Base-by-base conservation (phyloP, 176 grass and related monocot genomes). In the Panicum miliaceum region DNA sequence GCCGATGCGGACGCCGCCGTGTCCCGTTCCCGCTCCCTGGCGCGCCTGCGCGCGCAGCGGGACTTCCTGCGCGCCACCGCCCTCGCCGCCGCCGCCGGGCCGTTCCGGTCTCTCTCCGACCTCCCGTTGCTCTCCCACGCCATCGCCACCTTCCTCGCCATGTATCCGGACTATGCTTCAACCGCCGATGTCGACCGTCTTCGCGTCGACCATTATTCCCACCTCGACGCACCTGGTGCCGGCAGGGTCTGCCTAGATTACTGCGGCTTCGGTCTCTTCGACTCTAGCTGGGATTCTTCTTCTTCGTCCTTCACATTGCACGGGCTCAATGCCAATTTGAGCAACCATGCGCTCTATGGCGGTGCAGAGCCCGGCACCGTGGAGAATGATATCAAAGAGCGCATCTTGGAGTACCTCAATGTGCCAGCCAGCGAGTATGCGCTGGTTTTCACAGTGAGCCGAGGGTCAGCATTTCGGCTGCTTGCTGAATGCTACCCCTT, bases 331-430 rank as follows among this genome's bases (percentile, higher is more conserved):
- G 97, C 97, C 73, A 99, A 99, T 86, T 64, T 99, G 64, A 99
- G 90, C 91, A 99, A 99, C 82, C 97, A 96, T 75, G 93, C 93
- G 6, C 77, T 99, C 78, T 94, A 94, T 15, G 97, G 97, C 3
- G 89, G 91, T 12, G 88, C 93, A 0, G 91, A 96, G 27, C 71
- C 87, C 0, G 90, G 93, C 60, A 94, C 93, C 2, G 93, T 72
- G 0, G 97, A 99, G 74, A 85, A 96, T 20, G 97, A 99, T 63
- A 96, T 96, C 79, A 99, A 99, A 54, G 83, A 90, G 40, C 86
- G 97, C 69, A 96, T 99, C 78, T 89, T 99, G 78, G 97, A 94
- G 75, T 99, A 94, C 87, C 54, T 99, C 40, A 99, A 99, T 70
- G 92, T 99, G 69, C 91, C 97, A 13, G 83, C 92, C 45, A 99